Conservation (phyloP, 192 early-diverging fungal species). For the Haplosporangium gracile region DNA sequence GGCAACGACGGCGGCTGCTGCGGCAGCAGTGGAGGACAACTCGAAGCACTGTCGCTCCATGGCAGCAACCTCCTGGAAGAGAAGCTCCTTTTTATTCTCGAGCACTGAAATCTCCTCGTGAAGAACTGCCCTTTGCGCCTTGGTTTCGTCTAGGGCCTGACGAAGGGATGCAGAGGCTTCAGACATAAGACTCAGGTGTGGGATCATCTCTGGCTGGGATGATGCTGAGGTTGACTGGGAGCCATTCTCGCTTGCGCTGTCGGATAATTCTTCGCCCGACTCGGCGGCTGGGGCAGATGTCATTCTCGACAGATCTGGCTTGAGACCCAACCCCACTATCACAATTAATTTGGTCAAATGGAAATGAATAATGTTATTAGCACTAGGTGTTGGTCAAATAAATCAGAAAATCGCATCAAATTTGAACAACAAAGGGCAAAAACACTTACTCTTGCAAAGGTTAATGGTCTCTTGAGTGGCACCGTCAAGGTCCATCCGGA, state of each 20-base stretch:
- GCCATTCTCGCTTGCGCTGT: background rate
- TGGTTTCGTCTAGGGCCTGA: slow-evolving; percentile 30
- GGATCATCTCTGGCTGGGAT: background rate
- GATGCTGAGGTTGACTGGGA: background rate
- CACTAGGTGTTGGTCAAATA: background rate
- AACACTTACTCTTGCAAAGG: too few species aligned
- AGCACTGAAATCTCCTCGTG: slow-evolving; percentile 22
- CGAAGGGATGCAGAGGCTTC: slow-evolving; percentile 36
- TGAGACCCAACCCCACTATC: slow-evolving; percentile 38
- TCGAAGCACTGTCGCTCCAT: background rate
- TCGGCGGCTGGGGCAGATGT: background rate
- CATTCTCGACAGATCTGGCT: background rate
- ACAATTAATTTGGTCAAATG: background rate
- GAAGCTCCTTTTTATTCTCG: background rate
- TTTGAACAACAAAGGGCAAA: too few species aligned
- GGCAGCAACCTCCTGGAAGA: background rate
- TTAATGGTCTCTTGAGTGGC: background rate
- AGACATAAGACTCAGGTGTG: background rate
- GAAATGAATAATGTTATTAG: background rate
- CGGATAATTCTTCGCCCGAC: background rate
- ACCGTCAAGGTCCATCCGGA: background rate
- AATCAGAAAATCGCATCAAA: background rate
- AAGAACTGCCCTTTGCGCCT: slow-evolving; percentile 7
- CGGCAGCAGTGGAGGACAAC: background rate
- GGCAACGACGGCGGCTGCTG: background rate